These are phyloP conservation scores for Xylariaceae sp. DNA, from an alignment of 2,329 filamentous ascomycete species.

Conservation along the genomic window DNA sequence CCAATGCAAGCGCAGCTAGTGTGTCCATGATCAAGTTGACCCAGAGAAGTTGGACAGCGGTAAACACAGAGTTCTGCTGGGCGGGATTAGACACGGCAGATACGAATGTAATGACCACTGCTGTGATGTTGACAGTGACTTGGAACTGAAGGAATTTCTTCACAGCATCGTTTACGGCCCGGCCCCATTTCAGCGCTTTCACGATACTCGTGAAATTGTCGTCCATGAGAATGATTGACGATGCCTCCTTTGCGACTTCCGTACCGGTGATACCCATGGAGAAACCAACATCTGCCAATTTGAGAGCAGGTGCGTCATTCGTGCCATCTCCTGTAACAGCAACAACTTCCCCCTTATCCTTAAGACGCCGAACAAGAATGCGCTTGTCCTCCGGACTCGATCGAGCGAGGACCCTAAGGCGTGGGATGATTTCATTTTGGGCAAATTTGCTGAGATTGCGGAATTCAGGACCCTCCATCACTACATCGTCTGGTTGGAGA, in stretches of 20 bases:
- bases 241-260: conserved; percentile 81
- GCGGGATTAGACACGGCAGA: conserved; percentile 67
- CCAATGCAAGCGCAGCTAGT: conserved; percentile 81
- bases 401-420: conserved; percentile 66
- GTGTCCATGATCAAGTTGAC: conserved; percentile 98
- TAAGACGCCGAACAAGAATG: conserved; percentile 66
- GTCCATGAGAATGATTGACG: conserved; percentile 82
- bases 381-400: conserved; percentile 77
- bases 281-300: conserved; percentile 78
- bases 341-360: conserved; percentile 71
- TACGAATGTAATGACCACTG: conserved; percentile 81
- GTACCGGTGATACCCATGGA: conserved; percentile 83
- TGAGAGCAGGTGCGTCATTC: conserved; percentile 77
- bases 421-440: conserved; percentile 64
- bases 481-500: conserved; percentile 60
- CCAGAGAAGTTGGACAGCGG: conserved; percentile 89
- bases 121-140: conserved; percentile 87
- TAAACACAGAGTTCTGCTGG: conserved; percentile 71
- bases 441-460: conserved; percentile 64
- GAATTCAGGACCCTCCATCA: conserved; percentile 77
- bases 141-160: conserved; percentile 76
- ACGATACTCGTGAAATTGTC: conserved; percentile 86
- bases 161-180: conserved; percentile 72
- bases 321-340: conserved; percentile 81
- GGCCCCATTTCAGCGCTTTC: conserved; percentile 77